Conservation (phyloP, 164 flowering plant species). For the Chimonanthus praecox region DNA sequence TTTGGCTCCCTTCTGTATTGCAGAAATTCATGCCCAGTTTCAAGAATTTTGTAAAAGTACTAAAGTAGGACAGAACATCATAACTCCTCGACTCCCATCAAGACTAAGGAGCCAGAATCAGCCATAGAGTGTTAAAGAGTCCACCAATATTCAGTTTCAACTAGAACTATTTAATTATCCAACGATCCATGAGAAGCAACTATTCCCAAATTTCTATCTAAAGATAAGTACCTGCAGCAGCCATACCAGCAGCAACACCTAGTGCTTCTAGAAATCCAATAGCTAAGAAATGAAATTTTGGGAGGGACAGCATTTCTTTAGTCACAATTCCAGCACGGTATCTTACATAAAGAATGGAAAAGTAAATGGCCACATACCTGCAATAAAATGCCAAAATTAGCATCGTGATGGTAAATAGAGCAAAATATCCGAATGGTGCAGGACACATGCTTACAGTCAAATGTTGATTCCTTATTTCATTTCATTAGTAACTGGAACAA, state of each 20-base stretch:
- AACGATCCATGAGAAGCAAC: neutral
- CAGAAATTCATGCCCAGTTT: neutral
- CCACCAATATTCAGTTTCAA: neutral
- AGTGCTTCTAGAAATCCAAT: slow-evolving; percentile 81
- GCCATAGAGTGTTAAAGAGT: neutral
- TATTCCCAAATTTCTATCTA: neutral
- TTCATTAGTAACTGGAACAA: too few species aligned
- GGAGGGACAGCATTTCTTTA: slow-evolving; percentile 62
- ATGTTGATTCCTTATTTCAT: too few species aligned
- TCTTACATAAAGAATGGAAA: slow-evolving; percentile 45
- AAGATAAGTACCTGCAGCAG: slow-evolving; percentile 61
- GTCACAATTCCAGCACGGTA: slow-evolving; percentile 60
- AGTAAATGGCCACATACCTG: slow-evolving; percentile 77
- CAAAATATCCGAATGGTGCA: too few species aligned
- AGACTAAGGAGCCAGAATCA: neutral
- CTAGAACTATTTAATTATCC: too few species aligned
- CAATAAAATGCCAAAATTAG: neutral
- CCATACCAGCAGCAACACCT: slow-evolving; percentile 78
- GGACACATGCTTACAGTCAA: neutral
- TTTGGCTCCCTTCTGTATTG: neutral
- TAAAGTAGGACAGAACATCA: too few species aligned
- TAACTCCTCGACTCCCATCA: neutral
- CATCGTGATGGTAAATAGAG: neutral
- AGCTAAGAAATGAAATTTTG: slow-evolving; percentile 50
- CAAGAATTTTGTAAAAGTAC: too few species aligned